Base-by-base conservation (phyloP, 2,329 filamentous ascomycete species). In the Fusarium equiseti region DNA sequence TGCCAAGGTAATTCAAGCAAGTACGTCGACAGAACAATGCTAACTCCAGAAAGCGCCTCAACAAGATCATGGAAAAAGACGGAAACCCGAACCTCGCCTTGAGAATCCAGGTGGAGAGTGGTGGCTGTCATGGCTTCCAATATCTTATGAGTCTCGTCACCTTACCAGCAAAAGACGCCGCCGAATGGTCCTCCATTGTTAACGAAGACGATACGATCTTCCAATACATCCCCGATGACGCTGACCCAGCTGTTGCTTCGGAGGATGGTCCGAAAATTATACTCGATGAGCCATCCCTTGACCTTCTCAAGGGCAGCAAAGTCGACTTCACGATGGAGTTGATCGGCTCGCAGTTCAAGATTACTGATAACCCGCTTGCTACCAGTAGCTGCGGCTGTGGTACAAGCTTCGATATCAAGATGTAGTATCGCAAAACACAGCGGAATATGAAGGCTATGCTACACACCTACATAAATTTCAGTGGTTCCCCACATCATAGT, bases 81-180 rank as follows among this genome's bases (percentile, higher is more conserved):
- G 77, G 79, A 20, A 97, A 97, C 78, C 93, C 93, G 4, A 86
- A 92, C 76, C 88, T 97, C 32, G 93, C 94, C 26, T 87, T 99
- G n/a, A 92, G 95, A 55, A 92, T 99, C 72, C 91, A 92, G 66
- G 95, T 99, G 63, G 94, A 97, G 77, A 94, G 92, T 60, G 96
- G 96, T 70, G 96, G 96, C 59, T 99, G 96, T 80, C 96, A 99
- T 81, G 96, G 96, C 52, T 99, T 99, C 80, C 96, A 99, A 79
- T 99, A 99, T 78, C 84, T 97, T 49, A 97, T 99, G 93, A 93
- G 91, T 18, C 86, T 98, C 6, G 91, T 93, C 4, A 89, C 88
- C 1, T 81, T 91, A 2, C 89, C 89, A 0, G 66, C 77, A 8
- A 74, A 78, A 49, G 77, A 78, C 18, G 66, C 78, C 1, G 74